Percentiles rank a stretch among this genome's conserved stretches.
These are phyloP conservation scores for Lichina pygmaea DNA, from an alignment of 495 filamentous ascomycete species.

Conservation along the genomic window DNA sequence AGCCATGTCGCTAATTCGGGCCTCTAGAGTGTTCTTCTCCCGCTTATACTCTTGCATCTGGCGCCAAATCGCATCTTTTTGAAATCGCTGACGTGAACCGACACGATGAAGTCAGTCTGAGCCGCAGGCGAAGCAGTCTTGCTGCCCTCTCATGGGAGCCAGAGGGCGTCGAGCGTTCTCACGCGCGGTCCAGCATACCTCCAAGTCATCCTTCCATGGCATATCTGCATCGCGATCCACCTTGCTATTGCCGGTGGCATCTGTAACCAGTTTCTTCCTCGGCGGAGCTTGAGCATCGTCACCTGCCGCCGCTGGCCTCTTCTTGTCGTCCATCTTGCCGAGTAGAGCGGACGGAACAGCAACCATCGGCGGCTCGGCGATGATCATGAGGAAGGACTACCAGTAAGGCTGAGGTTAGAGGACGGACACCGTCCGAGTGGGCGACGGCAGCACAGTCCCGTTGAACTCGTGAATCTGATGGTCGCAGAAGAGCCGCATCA, in stretches of 20 bases:
- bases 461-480: too few species aligned
- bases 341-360: slow-evolving; percentile 40
- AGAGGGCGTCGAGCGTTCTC: not conserved
- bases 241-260: slow-evolving; percentile 45
- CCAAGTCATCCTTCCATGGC: slow-evolving; percentile 65
- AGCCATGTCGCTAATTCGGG: slow-evolving; percentile 43
- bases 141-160: not conserved
- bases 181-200: slow-evolving; percentile 30
- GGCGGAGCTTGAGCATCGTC: slow-evolving; percentile 59
- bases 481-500: too few species aligned
- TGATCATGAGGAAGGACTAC: slow-evolving; percentile 38
- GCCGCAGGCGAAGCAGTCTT: not conserved
- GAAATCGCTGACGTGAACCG: slow-evolving; percentile 38
- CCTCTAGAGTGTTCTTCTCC: slow-evolving; percentile 52
- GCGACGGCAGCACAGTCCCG: too few species aligned
- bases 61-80: slow-evolving; percentile 91
- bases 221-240: slow-evolving; percentile 53
- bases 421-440: too few species aligned
- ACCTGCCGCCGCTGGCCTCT: slow-evolving; percentile 51
- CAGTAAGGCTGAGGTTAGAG: too few species aligned
- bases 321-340: slow-evolving; percentile 94
- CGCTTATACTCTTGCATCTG: slow-evolving; percentile 96
- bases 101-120: not conserved
- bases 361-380: slow-evolving; percentile 35
- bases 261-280: slow-evolving; percentile 54